phyloP scores from a whole-genome alignment of 148 eudicot genomes.

The Fagopyrum tataricum region DNA sequence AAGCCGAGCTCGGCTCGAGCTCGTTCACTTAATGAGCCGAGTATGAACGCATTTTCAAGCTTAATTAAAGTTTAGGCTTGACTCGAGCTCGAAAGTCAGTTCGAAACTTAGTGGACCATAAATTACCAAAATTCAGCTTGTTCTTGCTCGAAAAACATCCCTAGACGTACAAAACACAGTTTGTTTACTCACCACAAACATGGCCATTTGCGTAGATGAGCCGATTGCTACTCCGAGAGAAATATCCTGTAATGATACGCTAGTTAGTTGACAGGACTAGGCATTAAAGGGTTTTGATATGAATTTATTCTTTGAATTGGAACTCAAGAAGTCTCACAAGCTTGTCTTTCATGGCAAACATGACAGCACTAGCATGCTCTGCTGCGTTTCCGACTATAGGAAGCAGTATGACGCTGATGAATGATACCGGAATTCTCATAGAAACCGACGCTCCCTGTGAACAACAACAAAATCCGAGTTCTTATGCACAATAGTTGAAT shows the following conservation, averaged over 20 bases:
- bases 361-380: slow-evolving; percentile 51
- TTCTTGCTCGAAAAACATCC: too few species aligned
- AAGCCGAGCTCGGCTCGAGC: too few species aligned
- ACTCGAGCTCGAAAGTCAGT: too few species aligned
- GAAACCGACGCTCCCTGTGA: slow-evolving; percentile 48
- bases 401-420: slow-evolving; percentile 48
- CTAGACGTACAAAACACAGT: not conserved
- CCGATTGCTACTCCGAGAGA: slow-evolving; percentile 50
- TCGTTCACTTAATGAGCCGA: too few species aligned
- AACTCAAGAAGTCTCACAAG: slow-evolving; percentile 27
- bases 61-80: too few species aligned
- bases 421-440: slow-evolving; percentile 38
- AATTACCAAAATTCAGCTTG: too few species aligned
- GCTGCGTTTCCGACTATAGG: slow-evolving; percentile 60
- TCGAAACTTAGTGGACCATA: too few species aligned
- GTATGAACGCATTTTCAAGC: too few species aligned
- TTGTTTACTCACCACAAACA: slow-evolving; percentile 37
- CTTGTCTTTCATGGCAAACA: slow-evolving; percentile 53
- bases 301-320: not conserved
- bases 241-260: slow-evolving; percentile 28
- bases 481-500: not conserved
- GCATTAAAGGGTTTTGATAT: not conserved
- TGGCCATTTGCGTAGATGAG: slow-evolving; percentile 48
- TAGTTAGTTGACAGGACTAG: not conserved
- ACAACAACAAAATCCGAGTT: not conserved